Percentiles rank a stretch among this genome's conserved stretches.
These are phyloP conservation scores for Colletotrichum sojae DNA, from an alignment of 2,329 filamentous ascomycete species.

Conservation along the genomic window DNA sequence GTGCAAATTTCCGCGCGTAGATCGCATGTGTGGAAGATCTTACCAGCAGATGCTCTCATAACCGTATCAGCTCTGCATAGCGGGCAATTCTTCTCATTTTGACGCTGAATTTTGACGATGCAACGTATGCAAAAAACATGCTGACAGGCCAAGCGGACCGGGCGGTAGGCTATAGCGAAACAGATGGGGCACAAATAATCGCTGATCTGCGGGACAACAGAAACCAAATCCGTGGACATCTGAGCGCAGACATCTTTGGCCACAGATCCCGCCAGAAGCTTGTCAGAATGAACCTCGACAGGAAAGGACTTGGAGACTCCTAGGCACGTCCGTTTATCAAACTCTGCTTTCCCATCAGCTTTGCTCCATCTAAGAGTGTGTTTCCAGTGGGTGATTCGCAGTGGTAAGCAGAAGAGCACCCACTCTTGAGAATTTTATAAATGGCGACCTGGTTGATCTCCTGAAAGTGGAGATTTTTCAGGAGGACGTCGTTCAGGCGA, in stretches of 20 bases:
- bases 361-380: not conserved
- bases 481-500: constrained; percentile 79
- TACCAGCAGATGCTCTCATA: constrained; percentile 76
- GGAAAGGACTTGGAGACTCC: constrained; percentile 76
- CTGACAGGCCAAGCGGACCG: constrained; percentile 80
- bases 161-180: constrained; percentile 83
- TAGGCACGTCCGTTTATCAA: constrained; percentile 87
- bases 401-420: constrained; percentile 44
- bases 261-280: constrained; percentile 75
- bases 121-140: constrained; percentile 90
- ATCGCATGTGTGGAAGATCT: constrained; percentile 43
- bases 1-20: not conserved
- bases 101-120: constrained; percentile 83
- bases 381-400: not conserved
- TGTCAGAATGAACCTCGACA: constrained; percentile 68
- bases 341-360: constrained; percentile 69
- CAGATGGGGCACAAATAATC: constrained; percentile 89
- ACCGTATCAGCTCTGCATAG: constrained; percentile 82
- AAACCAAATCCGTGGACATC: constrained; percentile 79
- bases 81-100: constrained; percentile 78
- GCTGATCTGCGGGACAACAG: constrained; percentile 83
- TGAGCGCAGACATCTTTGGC: constrained; percentile 83
- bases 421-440: constrained; percentile 88
- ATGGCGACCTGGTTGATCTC: constrained; percentile 86
- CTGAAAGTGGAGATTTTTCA: constrained; percentile 86